Base-by-base conservation (phyloP, 345 rosid genomes). In the Angophora floribunda region DNA sequence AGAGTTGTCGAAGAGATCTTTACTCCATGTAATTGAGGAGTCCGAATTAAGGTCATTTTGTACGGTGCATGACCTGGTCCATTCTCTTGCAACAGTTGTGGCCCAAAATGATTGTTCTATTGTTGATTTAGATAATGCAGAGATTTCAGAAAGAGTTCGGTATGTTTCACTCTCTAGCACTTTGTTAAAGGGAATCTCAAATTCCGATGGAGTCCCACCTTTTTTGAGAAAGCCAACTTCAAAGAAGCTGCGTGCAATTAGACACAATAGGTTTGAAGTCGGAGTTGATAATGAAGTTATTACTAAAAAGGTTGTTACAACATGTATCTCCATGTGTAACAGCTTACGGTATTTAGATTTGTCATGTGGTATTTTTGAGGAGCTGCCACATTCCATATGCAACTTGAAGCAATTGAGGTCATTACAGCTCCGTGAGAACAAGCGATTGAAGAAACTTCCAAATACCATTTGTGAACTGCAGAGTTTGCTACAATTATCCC, bases 11-110 rank as follows among this genome's bases (percentile, higher is more conserved):
- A 16, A 32, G 12, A 67, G 79, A 67, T 67, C 45, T 8, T 15
- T 67, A 16, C 11, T 32, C 1, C 79, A 67, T 5, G 2, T 15
- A 0, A 22, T 32, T 67, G 79, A 67, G 22, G 0, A 30, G 22
- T 1, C 9, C 2, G 41, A n/a, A 65, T n/a, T 9, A 65, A n/a
- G 36, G 75, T 14, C 41, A 30, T 6, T 65, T 13, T 65, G n/a
- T 65, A 65, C 0, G 0, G 10, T 14, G 41, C 75, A n/a, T 6
- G 0, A n/a, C 7, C 75, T 30, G 0, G 19, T 65, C 1, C 19
- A 65, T 65, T 14, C 41, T 0, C 0, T 65, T 30, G 75, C 75
- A n/a, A 65, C 8, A 15, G 1, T 0, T 13, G 9, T 65, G 75
- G 75, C 75, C 6, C 41, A 30, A 65, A 13, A 0, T 14, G 19